Evolutionary conservation across 805 yeast species (phyloP).

Genomic region (Diddensiella santjacobensis): DNA sequence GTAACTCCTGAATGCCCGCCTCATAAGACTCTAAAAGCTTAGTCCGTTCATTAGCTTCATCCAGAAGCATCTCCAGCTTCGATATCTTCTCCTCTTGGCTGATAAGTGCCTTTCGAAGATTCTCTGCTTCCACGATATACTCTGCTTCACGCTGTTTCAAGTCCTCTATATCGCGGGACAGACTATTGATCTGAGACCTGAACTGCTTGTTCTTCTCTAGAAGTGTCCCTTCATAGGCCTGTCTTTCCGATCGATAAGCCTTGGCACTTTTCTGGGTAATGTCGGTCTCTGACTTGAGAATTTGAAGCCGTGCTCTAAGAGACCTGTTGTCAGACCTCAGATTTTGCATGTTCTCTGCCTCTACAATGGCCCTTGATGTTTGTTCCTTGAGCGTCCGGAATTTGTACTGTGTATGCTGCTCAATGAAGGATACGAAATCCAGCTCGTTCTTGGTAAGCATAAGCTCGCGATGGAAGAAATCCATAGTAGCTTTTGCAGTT

Average conservation of each 20-base stretch:
- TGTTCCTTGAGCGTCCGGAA: conserved; percentile 35
- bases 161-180: conserved; percentile 25
- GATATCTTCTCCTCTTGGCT: conserved; percentile 30
- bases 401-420: conserved; percentile 42
- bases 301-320: conserved; percentile 27
- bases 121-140: conserved; percentile 30
- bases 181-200: conserved; percentile 24
- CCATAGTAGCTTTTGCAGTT: conserved; percentile 28
- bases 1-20: not conserved
- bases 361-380: conserved; percentile 27
- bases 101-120: conserved; percentile 31
- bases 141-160: conserved; percentile 26
- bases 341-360: conserved; percentile 31
- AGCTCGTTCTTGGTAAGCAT: conserved; percentile 55
- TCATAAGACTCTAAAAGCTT: conserved; percentile 8
- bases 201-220: conserved; percentile 33
- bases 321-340: conserved; percentile 29
- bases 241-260: conserved; percentile 33
- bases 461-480: conserved; percentile 56
- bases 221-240: conserved; percentile 36
- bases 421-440: conserved; percentile 54
- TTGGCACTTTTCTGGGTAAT: conserved; percentile 32
- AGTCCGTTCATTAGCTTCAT: conserved; percentile 8
- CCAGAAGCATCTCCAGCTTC: conserved; percentile 21
- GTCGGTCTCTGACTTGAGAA: conserved; percentile 30